A percentile compares a stretch with the other conserved stretches of the same genome.
These are phyloP conservation scores for Emericellopsis atlantica DNA, from an alignment of 2,329 filamentous ascomycete species.

Conservation along the genomic window DNA sequence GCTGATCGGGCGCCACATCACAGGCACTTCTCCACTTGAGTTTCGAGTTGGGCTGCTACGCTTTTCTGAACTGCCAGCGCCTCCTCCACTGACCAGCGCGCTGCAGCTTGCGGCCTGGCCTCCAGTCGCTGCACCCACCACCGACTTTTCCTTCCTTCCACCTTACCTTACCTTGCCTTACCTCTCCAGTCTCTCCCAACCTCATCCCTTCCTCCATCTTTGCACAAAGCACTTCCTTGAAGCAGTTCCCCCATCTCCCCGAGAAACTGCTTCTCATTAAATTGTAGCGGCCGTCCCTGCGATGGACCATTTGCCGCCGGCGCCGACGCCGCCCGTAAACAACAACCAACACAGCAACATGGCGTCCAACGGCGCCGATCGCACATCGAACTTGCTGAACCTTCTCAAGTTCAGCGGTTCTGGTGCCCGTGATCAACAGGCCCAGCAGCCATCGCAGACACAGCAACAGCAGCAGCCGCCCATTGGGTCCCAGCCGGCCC, in stretches of 20 bases:
- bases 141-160: too few species aligned
- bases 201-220: too few species aligned
- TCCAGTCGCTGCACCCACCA: too few species aligned
- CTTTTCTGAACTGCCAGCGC: not conserved
- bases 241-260: too few species aligned
- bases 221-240: not conserved
- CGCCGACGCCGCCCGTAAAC: slow-evolving; percentile 34
- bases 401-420: slow-evolving; percentile 45
- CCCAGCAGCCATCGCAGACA: slow-evolving; percentile 9
- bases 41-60: slow-evolving; percentile 3
- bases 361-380: slow-evolving; percentile 25
- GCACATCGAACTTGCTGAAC: slow-evolving; percentile 44
- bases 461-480: slow-evolving; percentile 9
- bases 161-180: too few species aligned
- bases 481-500: slow-evolving; percentile 2
- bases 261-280: not conserved
- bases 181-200: not conserved
- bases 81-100: too few species aligned
- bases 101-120: too few species aligned
- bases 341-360: slow-evolving; percentile 16
- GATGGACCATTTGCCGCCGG: slow-evolving; percentile 31
- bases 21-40: slow-evolving; percentile 1
- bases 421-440: slow-evolving; percentile 17
- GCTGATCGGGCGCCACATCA: slow-evolving; percentile 4
- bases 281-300: slow-evolving; percentile 1